phyloP scores from a whole-genome alignment of 164 flowering plant species.

The Kingdonia uniflora region DNA sequence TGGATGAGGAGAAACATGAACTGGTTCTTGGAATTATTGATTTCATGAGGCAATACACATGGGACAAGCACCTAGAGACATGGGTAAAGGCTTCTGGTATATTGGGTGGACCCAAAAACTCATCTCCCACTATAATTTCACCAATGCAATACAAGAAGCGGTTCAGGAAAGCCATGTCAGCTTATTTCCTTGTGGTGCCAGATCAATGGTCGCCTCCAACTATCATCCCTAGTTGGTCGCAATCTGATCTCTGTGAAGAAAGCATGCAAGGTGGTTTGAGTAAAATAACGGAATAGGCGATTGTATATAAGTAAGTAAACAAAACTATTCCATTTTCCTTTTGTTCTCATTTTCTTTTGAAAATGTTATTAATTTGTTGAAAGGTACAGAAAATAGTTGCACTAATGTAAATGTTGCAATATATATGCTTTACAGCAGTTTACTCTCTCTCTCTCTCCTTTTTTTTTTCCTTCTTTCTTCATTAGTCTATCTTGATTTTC shows the following conservation, averaged over 20 bases:
- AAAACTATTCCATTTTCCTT: too few species aligned
- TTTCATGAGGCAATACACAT: slow-evolving; percentile 97
- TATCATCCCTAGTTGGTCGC: slow-evolving; percentile 52
- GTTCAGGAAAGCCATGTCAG: slow-evolving; percentile 96
- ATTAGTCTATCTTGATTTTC: too few species aligned
- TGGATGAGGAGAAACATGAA: slow-evolving; percentile 86
- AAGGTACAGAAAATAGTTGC: too few species aligned
- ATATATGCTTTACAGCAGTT: too few species aligned
- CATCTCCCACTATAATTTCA: slow-evolving; percentile 87
- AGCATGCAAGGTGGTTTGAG: slow-evolving; percentile 24
- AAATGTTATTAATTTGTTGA: too few species aligned
- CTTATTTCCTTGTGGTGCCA: slow-evolving; percentile 91
- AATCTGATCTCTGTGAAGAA: slow-evolving; percentile 56
- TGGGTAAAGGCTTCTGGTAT: slow-evolving; percentile 98
- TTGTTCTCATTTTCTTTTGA: too few species aligned
- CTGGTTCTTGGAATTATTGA: slow-evolving; percentile 95
- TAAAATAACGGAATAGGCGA: too few species aligned
- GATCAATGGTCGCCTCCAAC: slow-evolving; percentile 86
- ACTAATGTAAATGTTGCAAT: too few species aligned
- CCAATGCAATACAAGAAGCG: slow-evolving; percentile 95
- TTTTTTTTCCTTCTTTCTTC: too few species aligned
- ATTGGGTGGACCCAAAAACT: slow-evolving; percentile 78
- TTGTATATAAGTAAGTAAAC: too few species aligned
- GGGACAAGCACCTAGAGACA: slow-evolving; percentile 99
- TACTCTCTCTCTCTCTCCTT: too few species aligned